Percentiles rank a stretch among this genome's conserved stretches.
These are phyloP conservation scores for Malus hybrid DNA, from an alignment of 331 rosid species.

Conservation along the genomic window DNA sequence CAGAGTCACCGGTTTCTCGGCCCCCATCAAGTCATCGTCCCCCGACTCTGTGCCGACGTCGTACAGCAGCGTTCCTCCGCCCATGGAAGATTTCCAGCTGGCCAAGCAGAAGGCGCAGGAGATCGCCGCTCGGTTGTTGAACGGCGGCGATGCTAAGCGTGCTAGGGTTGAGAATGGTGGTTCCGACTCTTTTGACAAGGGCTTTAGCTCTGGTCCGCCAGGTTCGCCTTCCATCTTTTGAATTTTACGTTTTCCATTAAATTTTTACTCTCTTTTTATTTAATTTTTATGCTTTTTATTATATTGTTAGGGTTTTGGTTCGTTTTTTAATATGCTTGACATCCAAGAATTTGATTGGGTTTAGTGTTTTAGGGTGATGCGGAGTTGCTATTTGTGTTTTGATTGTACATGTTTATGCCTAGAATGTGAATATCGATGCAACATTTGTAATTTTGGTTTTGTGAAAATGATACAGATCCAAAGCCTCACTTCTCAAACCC, in stretches of 20 bases:
- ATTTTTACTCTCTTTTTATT: no score
- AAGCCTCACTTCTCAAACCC: slow-evolving; percentile 45
- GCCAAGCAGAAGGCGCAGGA: slow-evolving; percentile 93
- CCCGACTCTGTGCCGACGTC: slow-evolving; percentile 44
- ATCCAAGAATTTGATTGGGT: background rate
- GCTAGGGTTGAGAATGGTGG: slow-evolving; percentile 71
- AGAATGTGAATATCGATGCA: background rate
- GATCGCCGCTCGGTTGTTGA: slow-evolving; percentile 77
- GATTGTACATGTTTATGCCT: background rate
- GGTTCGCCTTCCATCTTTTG: background rate
- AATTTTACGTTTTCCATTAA: background rate
- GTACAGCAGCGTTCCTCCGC: slow-evolving; percentile 68
- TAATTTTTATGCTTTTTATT: background rate
- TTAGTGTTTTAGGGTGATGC: background rate
- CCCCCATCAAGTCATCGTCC: slow-evolving; percentile 44
- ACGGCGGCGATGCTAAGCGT: slow-evolving; percentile 59
- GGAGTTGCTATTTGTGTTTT: background rate
- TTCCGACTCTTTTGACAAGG: slow-evolving; percentile 56
- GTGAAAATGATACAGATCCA: slow-evolving; percentile 34
- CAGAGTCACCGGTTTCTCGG: slow-evolving; percentile 71
- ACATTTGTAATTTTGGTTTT: background rate
- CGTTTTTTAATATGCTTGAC: background rate
- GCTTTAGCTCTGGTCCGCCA: slow-evolving; percentile 35
- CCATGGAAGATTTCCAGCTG: slow-evolving; percentile 52
- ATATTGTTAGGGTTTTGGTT: background rate